These are phyloP conservation scores for Mycocentrospora acerina DNA, from an alignment of 2,329 filamentous ascomycete genomes.

Conservation along the genomic window DNA sequence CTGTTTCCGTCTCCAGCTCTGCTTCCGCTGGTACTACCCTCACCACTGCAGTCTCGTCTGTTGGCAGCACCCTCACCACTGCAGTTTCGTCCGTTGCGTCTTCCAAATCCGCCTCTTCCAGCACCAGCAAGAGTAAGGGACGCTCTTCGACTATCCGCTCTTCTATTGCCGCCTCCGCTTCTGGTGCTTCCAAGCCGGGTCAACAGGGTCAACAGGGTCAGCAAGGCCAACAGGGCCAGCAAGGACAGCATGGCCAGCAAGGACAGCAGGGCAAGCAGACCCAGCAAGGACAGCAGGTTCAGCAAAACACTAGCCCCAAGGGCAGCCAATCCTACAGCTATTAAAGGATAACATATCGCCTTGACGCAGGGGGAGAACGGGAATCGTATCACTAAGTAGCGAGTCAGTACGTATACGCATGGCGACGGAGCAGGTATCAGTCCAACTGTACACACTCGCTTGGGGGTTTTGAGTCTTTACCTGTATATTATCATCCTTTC, in stretches of 20 bases:
- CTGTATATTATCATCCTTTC: conserved; percentile 11
- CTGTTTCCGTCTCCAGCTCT: conserved; percentile 1
- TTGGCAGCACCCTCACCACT: conserved; percentile 2
- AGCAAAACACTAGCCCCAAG: conserved; percentile 2
- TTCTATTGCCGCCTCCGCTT: neutral
- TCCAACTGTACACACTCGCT: conserved; percentile 20
- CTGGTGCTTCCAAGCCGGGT: conserved; percentile 2
- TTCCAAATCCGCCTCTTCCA: too few species aligned
- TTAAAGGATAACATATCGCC: too few species aligned
- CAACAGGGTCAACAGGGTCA: conserved; percentile 6
- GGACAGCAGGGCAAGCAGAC: conserved; percentile 2
- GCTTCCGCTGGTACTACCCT: conserved; percentile 8
- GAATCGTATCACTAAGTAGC: conserved; percentile 2
- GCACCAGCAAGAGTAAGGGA: too few species aligned
- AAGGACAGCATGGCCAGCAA: conserved; percentile 6
- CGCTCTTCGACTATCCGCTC: conserved; percentile 1
- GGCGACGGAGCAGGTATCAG: conserved; percentile 4
- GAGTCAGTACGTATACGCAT: conserved; percentile 6
- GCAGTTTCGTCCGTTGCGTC: neutral
- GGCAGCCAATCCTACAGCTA: neutral
- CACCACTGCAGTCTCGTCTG: conserved; percentile 7
- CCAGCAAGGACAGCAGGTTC: conserved; percentile 2
- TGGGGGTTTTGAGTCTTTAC: conserved; percentile 13
- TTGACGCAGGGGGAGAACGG: too few species aligned
- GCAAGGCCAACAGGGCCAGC: conserved; percentile 3